Percentiles rank a stretch among this genome's conserved stretches.
These are phyloP conservation scores for Colletotrichum sp. DNA, from an alignment of 2,329 filamentous ascomycete genomes.

Conservation along the genomic window DNA sequence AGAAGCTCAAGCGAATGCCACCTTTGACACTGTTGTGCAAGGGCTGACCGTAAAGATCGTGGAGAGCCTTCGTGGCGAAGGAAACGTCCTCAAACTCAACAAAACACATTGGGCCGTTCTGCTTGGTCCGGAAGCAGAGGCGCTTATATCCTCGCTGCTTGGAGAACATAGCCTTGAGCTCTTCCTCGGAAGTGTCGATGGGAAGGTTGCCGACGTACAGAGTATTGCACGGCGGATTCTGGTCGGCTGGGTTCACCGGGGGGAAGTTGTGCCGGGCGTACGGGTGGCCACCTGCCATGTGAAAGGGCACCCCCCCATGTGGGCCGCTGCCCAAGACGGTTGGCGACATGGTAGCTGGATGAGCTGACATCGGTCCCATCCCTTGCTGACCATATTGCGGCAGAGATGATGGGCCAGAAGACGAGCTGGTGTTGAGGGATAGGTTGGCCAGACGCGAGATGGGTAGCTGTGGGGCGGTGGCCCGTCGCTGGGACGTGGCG, in stretches of 20 bases:
- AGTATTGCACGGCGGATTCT: conserved; percentile 97
- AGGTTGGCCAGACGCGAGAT: conserved; percentile 72
- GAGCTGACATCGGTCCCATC: conserved; percentile 36
- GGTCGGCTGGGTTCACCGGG: conserved; percentile 90
- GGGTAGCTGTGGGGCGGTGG: conserved; percentile 75
- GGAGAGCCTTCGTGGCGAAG: conserved; percentile 88
- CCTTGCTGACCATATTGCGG: conserved; percentile 46
- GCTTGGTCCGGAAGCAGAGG: conserved; percentile 92
- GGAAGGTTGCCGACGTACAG: conserved; percentile 98
- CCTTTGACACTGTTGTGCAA: conserved; percentile 94
- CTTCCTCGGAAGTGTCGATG: conserved; percentile 90
- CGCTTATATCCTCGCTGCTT: conserved; percentile 95
- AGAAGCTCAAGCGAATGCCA: conserved; percentile 94
- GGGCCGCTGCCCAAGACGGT: conserved; percentile 51
- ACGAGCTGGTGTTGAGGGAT: conserved; percentile 70
- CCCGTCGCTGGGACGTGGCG: conserved; percentile 57
- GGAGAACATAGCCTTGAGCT: conserved; percentile 91
- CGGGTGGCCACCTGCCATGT: conserved; percentile 34
- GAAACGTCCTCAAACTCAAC: conserved; percentile 96
- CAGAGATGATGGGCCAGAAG: conserved; percentile 56
- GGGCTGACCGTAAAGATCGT: conserved; percentile 85
- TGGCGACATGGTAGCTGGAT: conserved; percentile 60
- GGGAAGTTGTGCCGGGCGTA: conserved; percentile 68
- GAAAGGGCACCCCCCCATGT: conserved; percentile 29
- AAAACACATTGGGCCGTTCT: conserved; percentile 97